Conservation (phyloP, 768 basidiomycete species). For the Ephemerocybe angulata region DNA sequence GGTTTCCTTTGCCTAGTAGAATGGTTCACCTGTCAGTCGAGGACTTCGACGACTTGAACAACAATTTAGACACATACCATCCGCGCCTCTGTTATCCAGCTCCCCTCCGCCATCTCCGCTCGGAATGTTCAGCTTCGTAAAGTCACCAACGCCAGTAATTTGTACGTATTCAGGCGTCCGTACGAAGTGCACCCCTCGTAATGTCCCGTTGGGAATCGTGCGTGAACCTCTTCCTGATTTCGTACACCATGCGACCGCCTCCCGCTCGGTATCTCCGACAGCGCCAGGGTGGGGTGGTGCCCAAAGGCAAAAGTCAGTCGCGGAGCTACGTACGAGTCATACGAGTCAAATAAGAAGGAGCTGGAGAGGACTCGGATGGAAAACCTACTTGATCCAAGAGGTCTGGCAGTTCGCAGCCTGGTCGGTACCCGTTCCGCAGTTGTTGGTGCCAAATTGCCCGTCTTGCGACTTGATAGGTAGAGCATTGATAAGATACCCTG, state of each 20-base stretch:
- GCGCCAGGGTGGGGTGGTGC: constrained; percentile 48
- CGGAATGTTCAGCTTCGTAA: constrained; percentile 62
- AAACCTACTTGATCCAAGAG: constrained; percentile 49
- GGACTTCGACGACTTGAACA: background rate
- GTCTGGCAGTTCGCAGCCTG: constrained; percentile 70
- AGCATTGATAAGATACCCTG: constrained; percentile 39
- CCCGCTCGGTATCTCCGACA: constrained; percentile 66
- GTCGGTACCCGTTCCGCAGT: constrained; percentile 58
- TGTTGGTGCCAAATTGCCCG: constrained; percentile 63
- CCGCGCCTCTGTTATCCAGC: constrained; percentile 69
- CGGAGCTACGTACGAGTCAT: constrained; percentile 35
- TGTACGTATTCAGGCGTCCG: constrained; percentile 64
- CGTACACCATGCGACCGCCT: constrained; percentile 74
- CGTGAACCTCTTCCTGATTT: constrained; percentile 71
- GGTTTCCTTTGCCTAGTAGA: constrained; percentile 41
- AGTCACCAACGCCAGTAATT: constrained; percentile 60
- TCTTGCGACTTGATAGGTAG: constrained; percentile 50
- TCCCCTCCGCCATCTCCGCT: constrained; percentile 62
- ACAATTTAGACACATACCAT: constrained; percentile 29
- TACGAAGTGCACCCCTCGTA: constrained; percentile 68
- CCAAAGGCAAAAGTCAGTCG: constrained; percentile 70
- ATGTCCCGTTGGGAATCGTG: constrained; percentile 61
- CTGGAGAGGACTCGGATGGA: constrained; percentile 17
- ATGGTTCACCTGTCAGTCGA: background rate
- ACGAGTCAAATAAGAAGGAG: background rate